Evolutionary conservation across 495 filamentous ascomycete species (phyloP), one percentile per base, ranked within the genome.

Genomic region (Xylaria longipes): DNA sequence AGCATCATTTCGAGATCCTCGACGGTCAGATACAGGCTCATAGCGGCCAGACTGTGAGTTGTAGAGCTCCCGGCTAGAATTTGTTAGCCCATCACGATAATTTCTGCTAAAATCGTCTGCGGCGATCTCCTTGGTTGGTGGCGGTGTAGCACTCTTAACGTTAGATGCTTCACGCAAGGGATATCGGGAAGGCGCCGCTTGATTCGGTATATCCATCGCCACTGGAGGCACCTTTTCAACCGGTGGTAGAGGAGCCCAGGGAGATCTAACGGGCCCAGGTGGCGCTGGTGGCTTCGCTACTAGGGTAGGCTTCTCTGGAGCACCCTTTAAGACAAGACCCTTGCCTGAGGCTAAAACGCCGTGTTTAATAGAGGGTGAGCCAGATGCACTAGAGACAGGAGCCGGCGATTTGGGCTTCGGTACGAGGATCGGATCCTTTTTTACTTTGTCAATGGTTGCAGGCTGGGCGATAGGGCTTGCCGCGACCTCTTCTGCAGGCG

Each of bases 1-100:
- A 61, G 83, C 83, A 58, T 96, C 93, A 60, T 87, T 87, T 58
- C 91, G 83, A n/a, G 90, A 87, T 29, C 88, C 88, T 72, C 93
- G 88, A 48, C 93, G 91, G 69, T 97, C 93, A 52, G 87, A 84
- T 8, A 94, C 97, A 6, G 97, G 95, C 76, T 99, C 96, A 75
- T 97, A 97, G 52, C 94, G 91, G 29, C 97, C 96, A 57, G 94
- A 97, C 48, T 97, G 91, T 12, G 96, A 97, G 79, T 98, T 97
- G 80, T 89, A 99, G 0, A 99, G 86, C 78, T 98, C 94, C 70
- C 91, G 86, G 68, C 89, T 89, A 12, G 88, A 84, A 52, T 66
- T 69, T 0, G 76, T 62, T 25, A 91, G 85, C 20, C 86, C 84
- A 52, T 97, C 94, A 74, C 92, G 88, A 91, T 93, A 97, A 27